Evolutionary conservation across 1,284 basidiomycete species (phyloP).

Genomic region (Acaromyces ingoldii): DNA sequence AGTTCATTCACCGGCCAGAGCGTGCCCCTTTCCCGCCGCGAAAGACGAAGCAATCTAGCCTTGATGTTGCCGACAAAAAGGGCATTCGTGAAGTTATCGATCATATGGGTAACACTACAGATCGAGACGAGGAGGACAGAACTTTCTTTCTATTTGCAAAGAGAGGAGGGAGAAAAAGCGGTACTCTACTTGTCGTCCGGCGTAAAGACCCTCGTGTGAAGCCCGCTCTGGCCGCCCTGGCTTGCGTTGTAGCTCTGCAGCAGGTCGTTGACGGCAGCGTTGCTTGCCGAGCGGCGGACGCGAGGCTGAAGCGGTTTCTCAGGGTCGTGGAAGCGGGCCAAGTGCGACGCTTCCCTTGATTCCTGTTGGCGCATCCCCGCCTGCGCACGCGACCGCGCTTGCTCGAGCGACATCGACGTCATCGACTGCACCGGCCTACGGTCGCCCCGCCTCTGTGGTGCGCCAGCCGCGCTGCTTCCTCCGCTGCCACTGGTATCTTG

Average conservation of each 20-base stretch:
- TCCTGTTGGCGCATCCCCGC: conserved; percentile 36
- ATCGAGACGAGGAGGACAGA: too few relatives aligned
- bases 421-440: not conserved
- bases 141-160: too few relatives aligned
- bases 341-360: conserved; percentile 25
- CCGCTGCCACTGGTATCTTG: not conserved
- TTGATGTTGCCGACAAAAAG: too few relatives aligned
- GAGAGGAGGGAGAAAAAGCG: too few relatives aligned
- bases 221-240: not conserved
- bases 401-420: conserved; percentile 30
- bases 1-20: too few relatives aligned
- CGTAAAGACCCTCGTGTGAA: conserved; percentile 6
- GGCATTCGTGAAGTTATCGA: too few relatives aligned
- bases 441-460: not conserved
- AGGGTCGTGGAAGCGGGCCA: conserved; percentile 34
- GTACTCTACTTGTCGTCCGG: not conserved
- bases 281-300: conserved; percentile 26
- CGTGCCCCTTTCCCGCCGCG: too few relatives aligned
- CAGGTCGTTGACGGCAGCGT: conserved; percentile 2
- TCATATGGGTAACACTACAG: too few relatives aligned
- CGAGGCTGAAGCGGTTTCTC: conserved; percentile 30
- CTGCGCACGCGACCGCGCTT: conserved; percentile 29
- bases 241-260: conserved; percentile 5
- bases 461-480: conserved; percentile 9
- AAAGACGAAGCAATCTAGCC: too few relatives aligned